Conservation (phyloP, 1,139 yeast species). For the Blastobotrys petasosporus region DNA sequence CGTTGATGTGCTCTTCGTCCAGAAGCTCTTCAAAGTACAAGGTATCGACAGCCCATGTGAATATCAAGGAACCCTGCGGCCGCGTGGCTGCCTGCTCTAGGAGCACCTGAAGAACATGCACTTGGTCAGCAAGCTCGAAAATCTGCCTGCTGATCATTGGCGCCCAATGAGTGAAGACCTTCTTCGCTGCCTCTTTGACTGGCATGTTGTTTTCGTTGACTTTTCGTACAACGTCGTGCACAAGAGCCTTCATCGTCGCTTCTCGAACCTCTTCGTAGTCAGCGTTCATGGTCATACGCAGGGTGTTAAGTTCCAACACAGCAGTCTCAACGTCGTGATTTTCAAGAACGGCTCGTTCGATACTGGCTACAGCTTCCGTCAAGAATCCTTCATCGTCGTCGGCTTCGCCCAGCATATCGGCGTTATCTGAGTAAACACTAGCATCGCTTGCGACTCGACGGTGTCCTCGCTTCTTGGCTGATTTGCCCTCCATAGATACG, state of each 20-base stretch:
- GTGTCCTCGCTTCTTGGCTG: slow-evolving; percentile 15
- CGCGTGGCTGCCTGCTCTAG: slow-evolving; percentile 43
- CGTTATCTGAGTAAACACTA: slow-evolving; percentile 18
- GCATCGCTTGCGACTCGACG: slow-evolving; percentile 23
- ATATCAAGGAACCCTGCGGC: slow-evolving; percentile 42
- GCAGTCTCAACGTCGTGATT: slow-evolving; percentile 94
- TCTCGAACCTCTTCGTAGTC: slow-evolving; percentile 85
- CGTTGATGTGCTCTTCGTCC: slow-evolving; percentile 71
- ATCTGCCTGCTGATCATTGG: slow-evolving; percentile 45
- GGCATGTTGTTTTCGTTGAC: slow-evolving; percentile 69
- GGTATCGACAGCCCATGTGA: slow-evolving; percentile 59
- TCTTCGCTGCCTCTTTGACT: slow-evolving; percentile 67
- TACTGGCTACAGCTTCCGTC: slow-evolving; percentile 88
- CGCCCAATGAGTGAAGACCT: slow-evolving; percentile 67
- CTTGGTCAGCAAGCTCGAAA: slow-evolving; percentile 69
- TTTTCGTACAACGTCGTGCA: slow-evolving; percentile 62
- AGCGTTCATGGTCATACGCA: slow-evolving; percentile 96
- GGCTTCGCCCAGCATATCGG: slow-evolving; percentile 22
- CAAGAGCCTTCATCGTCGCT: slow-evolving; percentile 71
- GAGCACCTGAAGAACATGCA: slow-evolving; percentile 60
- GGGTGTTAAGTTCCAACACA: slow-evolving; percentile 79
- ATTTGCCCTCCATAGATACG: slow-evolving; percentile 18
- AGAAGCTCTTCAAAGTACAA: slow-evolving; percentile 75
- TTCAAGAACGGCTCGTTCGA: slow-evolving; percentile 83
- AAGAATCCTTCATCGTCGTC: slow-evolving; percentile 78